phyloP scores from a whole-genome alignment of 176 grass and related monocot species.

The Phragmites australis region DNA sequence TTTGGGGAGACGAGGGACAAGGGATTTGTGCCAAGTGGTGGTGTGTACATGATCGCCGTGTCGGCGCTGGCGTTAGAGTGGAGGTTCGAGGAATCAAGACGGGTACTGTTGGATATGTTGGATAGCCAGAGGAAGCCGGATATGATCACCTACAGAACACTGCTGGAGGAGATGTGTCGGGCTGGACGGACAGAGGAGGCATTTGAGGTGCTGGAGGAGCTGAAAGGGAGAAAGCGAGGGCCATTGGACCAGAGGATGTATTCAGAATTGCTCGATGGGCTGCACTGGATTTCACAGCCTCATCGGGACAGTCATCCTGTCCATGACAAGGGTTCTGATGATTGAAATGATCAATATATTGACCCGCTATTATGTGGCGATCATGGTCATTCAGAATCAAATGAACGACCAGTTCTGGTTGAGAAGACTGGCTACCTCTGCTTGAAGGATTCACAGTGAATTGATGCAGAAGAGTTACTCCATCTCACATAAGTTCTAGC shows the following conservation, averaged over 20 bases:
- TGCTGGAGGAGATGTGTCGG: slow-evolving; percentile 90
- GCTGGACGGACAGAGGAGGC: slow-evolving; percentile 61
- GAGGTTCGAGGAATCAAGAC: slow-evolving; percentile 67
- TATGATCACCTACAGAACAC: slow-evolving; percentile 84
- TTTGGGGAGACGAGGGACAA: slow-evolving; percentile 59
- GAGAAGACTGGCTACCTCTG: slow-evolving; percentile 3
- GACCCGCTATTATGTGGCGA: not conserved
- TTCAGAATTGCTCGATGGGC: slow-evolving; percentile 73
- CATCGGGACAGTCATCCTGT: slow-evolving; percentile 25
- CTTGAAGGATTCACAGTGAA: not conserved
- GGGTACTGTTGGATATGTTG: slow-evolving; percentile 76
- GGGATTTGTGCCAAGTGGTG: slow-evolving; percentile 57
- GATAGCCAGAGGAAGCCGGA: slow-evolving; percentile 63
- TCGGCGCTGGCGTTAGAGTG: slow-evolving; percentile 68
- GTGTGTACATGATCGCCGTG: slow-evolving; percentile 69
- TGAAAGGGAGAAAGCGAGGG: slow-evolving; percentile 56
- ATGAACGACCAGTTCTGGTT: not conserved
- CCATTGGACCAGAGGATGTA: slow-evolving; percentile 66
- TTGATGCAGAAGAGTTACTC: not conserved
- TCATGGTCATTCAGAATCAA: not conserved
- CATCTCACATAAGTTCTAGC: not conserved
- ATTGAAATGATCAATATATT: slow-evolving; percentile 20
- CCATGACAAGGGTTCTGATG: slow-evolving; percentile 29
- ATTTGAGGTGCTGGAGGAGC: slow-evolving; percentile 66
- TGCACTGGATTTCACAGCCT: slow-evolving; percentile 91